Base-by-base conservation (phyloP, 805 yeast genomes). In the Yarrowia porcina region DNA sequence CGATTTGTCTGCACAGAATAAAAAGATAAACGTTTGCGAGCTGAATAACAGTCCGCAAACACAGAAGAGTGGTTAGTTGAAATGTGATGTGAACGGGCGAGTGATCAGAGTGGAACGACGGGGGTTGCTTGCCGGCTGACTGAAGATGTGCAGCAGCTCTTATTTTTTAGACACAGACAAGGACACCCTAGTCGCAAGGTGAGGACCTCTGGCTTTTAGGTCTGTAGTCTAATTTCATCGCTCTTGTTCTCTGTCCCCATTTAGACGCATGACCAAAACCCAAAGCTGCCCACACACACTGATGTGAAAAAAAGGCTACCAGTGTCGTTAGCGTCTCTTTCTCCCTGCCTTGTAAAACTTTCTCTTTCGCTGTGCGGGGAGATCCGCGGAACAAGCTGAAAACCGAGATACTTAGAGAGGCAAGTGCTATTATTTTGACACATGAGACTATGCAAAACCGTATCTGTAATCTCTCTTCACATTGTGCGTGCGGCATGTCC, bases 11-110 rank as follows among this genome's bases (percentile, higher is more conserved):
- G 59, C 33, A 36, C 33, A 25, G 44, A 36, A 36, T 21, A 52
- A 52, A n/a, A 36, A 23, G 23, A 36, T 33, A 33, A 49, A 49
- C n/a, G 57, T 25, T 49, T 23, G 32, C 57, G 41, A 33, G 32
- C 59, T 50, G 57, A 13, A 33, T 3, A 2, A n/a, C 57, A 33
- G 41, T n/a, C 41, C 41, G 57, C 57, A 50, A 33, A 50, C 57
- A 33, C 41, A 50, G 25, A 52, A 25, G 15, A 23, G 59, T 52
- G 59, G 59, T 52, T 52, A 52, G 59, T 52, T 52, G 32, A 23
- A 42, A 30, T 18, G 36, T 8, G 54, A 30, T 20, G 17, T 20
- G 8, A 38, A 13, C 12, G 9, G 38, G 54, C 54, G 6, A 35
- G 12, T 12, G 12, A 20, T 8, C 21, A 3, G 17, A 28, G n/a